phyloP scores from a whole-genome alignment of 495 filamentous ascomycete genomes.

The Amorphotheca resinae region DNA sequence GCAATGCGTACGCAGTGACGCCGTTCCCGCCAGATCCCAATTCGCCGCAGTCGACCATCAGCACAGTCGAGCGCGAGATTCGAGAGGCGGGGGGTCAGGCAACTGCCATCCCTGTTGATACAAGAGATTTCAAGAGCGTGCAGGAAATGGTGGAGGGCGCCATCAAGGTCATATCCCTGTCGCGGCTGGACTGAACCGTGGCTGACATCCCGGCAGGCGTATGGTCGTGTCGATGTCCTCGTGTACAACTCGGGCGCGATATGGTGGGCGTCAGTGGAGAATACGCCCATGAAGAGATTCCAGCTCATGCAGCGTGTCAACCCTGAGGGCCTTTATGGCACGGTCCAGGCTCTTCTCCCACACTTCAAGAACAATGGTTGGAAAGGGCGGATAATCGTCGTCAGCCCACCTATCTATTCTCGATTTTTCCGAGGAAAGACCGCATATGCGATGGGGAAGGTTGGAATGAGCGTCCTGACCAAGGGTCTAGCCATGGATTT shows the following conservation, averaged over 20 bases:
- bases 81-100: slow-evolving; percentile 50
- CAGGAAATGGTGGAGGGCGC: slow-evolving; percentile 47
- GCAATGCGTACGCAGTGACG: slow-evolving; percentile 38
- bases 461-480: slow-evolving; percentile 71
- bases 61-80: slow-evolving; percentile 73
- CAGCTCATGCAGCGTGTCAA: slow-evolving; percentile 76
- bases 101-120: slow-evolving; percentile 57
- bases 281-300: slow-evolving; percentile 68
- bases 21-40: slow-evolving; percentile 80
- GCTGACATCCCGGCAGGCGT: neutral
- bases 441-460: slow-evolving; percentile 78
- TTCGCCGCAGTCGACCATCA: slow-evolving; percentile 65
- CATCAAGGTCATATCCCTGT: slow-evolving; percentile 31
- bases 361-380: slow-evolving; percentile 39
- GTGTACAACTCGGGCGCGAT: slow-evolving; percentile 82
- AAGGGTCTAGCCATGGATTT: slow-evolving; percentile 81
- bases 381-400: slow-evolving; percentile 60
- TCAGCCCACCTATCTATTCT: slow-evolving; percentile 75
- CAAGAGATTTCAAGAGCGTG: slow-evolving; percentile 50
- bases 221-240: slow-evolving; percentile 50
- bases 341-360: slow-evolving; percentile 54
- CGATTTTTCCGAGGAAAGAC: slow-evolving; percentile 81
- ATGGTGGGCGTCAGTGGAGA: slow-evolving; percentile 67
- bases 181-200: too few species aligned
- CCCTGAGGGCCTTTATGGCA: slow-evolving; percentile 58